Base-by-base conservation (phyloP, 108 stramenopile species). In the Fistulifera pelliculosa region DNA sequence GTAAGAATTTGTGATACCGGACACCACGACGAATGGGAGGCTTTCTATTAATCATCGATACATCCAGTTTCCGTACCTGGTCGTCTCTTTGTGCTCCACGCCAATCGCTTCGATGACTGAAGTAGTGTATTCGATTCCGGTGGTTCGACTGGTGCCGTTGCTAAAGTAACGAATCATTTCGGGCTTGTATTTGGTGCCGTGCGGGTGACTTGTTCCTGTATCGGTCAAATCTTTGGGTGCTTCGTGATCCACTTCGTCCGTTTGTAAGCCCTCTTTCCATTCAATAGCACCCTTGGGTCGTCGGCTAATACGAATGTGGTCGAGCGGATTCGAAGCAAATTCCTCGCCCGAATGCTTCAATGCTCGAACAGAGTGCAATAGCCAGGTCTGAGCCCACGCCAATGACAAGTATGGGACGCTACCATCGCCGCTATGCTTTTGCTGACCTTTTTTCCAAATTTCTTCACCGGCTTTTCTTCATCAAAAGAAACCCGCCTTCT, bases 11-110 rank as follows among this genome's bases (percentile, higher is more conserved):
- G n/a, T n/a, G n/a, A n/a, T n/a, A n/a, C n/a, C n/a, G n/a, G n/a
- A n/a, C n/a, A n/a, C n/a, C n/a, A n/a, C n/a, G n/a, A n/a, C n/a
- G n/a, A n/a, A n/a, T n/a, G n/a, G n/a, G n/a, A n/a, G n/a, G n/a
- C n/a, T n/a, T n/a, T n/a, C n/a, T n/a, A n/a, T 17, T n/a, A 26
- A 47, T 27, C 21, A 10, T 3, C 26, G 0, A 22, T 35, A 8
- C 31, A 35, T 8, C 40, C 0, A 42, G 38, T 23, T 13, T 19
- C 50, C 68, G 14, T 66, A 81, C 81, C 84, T 61, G 24, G 91
- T 87, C 13, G 91, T 86, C 65, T 93, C 91, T 52, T 93, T 93
- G 57, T 93, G 91, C 44, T 93, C 91, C 18, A 93, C 83, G 22
- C 85, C 83, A 48, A 83, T 66, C 15, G 91, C 91, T 74, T 93